Base-by-base conservation (phyloP, 2,329 filamentous ascomycete species). In the Akanthomyces lecanii region DNA sequence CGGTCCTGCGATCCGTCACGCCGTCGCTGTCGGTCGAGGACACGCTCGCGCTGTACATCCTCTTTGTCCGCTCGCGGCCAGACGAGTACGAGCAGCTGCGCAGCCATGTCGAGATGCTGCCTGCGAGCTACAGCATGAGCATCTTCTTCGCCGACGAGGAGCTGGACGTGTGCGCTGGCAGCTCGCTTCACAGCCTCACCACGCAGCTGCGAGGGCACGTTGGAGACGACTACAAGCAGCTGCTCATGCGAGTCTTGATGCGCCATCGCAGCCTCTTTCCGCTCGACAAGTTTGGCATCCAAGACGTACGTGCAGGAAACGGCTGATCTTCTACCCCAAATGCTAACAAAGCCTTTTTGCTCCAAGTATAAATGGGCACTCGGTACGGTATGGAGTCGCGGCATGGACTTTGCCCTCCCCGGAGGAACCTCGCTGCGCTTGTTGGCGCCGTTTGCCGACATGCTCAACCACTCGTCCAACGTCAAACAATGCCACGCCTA, bases 321-420 rank as follows among this genome's bases (percentile, higher is more conserved):
- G 2, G 33, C 38, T 12, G 38, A 3, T 14, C 38, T 40, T n/a
- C n/a, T n/a, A n/a, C n/a, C n/a, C n/a, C n/a, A n/a, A n/a, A n/a
- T n/a, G n/a, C n/a, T n/a, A n/a, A n/a, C n/a, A n/a, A n/a, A n/a
- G n/a, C n/a, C n/a, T n/a, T n/a, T n/a, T n/a, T n/a, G n/a, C n/a
- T n/a, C n/a, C n/a, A n/a, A n/a, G 73, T 75, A 75, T 63, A 74
- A 74, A 63, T 75, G 72, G 72, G 73, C 73, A 50, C 71, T 75
- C 63, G 72, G 51, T 10, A 52, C 62, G 11, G n/a, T 64, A 61
- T 64, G 62, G 62, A 64, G 62, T 71, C 74, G 73, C 66, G 71
- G 67, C 48, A 75, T 76, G 72, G 71, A 74, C 65, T 73, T 75
- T 68, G 65, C 59, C 14, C 23, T 61, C 50, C n/a, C 57, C 11